Percentiles rank a stretch among this genome's conserved stretches.
These are phyloP conservation scores for Psidium friedrichsthalianum DNA, from an alignment of 345 rosid species.

Conservation along the genomic window DNA sequence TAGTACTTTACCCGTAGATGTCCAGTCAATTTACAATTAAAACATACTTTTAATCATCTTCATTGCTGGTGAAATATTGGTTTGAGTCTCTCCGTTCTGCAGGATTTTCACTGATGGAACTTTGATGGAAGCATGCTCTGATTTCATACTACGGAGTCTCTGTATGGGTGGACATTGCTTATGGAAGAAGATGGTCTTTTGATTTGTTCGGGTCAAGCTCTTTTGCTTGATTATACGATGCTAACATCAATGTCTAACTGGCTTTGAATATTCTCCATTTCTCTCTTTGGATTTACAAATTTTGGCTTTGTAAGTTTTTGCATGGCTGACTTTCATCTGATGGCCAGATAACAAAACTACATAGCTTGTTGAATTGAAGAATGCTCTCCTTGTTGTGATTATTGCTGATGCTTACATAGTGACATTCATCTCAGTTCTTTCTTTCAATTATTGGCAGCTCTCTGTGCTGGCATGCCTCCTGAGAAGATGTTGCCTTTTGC, in stretches of 20 bases:
- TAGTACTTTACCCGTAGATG: no score
- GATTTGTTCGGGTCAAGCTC: not conserved
- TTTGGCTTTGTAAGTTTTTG: not conserved
- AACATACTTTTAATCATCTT: not conserved
- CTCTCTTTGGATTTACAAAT: not conserved
- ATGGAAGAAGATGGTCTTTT: not conserved
- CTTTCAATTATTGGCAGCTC: slow-evolving; percentile 23
- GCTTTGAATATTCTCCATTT: not conserved
- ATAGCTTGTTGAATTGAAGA: not conserved
- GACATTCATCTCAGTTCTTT: not conserved
- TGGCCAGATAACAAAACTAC: not conserved
- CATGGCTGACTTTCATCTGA: not conserved
- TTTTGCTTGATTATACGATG: not conserved
- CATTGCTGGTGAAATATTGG: not conserved
- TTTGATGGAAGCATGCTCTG: not conserved
- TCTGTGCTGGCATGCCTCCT: slow-evolving; percentile 56
- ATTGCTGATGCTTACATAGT: not conserved
- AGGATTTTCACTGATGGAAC: not conserved
- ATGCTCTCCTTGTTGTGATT: not conserved
- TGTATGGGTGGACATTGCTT: not conserved
- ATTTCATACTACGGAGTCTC: not conserved
- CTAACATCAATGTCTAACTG: not conserved
- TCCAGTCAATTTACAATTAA: not conserved
- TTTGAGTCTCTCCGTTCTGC: not conserved
- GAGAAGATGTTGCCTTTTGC: slow-evolving; percentile 85